Percentiles rank a stretch among this genome's conserved stretches.
phyloP scores from a whole-genome alignment of 768 basidiomycete genomes.

The Leccinum aurantiacum region DNA sequence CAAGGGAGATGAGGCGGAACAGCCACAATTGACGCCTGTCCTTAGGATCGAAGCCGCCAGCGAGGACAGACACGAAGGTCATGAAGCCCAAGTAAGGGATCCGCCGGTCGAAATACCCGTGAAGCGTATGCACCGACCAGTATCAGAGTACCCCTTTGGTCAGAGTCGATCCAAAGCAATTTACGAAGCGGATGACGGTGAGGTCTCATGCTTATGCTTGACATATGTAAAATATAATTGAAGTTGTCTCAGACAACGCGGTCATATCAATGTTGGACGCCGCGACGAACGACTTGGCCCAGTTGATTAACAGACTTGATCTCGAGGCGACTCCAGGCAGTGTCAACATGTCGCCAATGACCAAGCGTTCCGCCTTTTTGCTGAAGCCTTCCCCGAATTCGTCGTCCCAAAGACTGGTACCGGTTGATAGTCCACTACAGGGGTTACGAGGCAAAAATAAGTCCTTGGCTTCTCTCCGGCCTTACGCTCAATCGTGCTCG shows the following conservation, averaged over 20 bases:
- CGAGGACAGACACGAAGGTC: conserved; percentile 31
- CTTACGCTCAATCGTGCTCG: conserved; percentile 43
- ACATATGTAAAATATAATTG: neutral
- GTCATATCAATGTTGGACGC: conserved; percentile 72
- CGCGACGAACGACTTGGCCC: conserved; percentile 77
- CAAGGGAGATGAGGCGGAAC: conserved; percentile 13
- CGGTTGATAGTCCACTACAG: conserved; percentile 39
- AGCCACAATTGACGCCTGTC: conserved; percentile 19
- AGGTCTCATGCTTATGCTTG: neutral
- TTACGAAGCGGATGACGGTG: conserved; percentile 49
- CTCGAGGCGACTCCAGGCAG: conserved; percentile 73
- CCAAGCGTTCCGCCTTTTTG: conserved; percentile 23
- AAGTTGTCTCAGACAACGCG: conserved; percentile 38
- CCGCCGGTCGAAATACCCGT: conserved; percentile 33
- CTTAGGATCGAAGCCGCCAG: conserved; percentile 55
- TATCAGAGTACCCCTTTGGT: conserved; percentile 63
- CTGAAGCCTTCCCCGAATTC: conserved; percentile 25
- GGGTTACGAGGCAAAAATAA: conserved; percentile 36
- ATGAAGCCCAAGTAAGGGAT: neutral
- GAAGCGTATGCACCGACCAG: conserved; percentile 52
- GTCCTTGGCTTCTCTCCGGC: conserved; percentile 49
- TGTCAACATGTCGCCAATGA: conserved; percentile 47
- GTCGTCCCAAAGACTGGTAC: conserved; percentile 31
- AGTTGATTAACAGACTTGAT: conserved; percentile 77
- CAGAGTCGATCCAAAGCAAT: conserved; percentile 49